Conservation (phyloP, 2,329 filamentous ascomycete species). For the Raffaelea ambrosiae region DNA sequence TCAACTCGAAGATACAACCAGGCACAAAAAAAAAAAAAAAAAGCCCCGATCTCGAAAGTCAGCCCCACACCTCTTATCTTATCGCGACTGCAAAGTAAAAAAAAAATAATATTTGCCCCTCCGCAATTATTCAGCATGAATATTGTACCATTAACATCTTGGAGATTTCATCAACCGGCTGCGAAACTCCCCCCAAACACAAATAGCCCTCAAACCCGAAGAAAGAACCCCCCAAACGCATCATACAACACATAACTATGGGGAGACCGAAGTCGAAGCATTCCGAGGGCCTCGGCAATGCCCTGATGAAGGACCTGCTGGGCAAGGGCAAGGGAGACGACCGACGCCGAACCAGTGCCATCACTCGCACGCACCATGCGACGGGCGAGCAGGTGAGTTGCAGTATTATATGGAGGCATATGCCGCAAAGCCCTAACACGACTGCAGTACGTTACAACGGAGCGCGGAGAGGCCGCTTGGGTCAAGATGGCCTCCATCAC, state of each 20-base stretch:
- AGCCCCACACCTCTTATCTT: too few species aligned
- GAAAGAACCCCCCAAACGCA: neutral
- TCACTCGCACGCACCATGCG: constrained; percentile 63
- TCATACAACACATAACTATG: constrained; percentile 29
- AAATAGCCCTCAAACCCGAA: neutral
- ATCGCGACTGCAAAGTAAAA: too few species aligned
- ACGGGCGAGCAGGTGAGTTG: constrained; percentile 62
- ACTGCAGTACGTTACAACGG: constrained; percentile 75
- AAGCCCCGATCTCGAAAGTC: too few species aligned
- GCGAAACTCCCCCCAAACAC: too few species aligned
- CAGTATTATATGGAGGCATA: neutral
- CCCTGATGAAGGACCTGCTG: constrained; percentile 98
- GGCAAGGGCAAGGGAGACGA: constrained; percentile 83
- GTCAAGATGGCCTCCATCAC: constrained; percentile 99
- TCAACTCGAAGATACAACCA: too few species aligned
- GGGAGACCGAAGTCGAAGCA: constrained; percentile 84
- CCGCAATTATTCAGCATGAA: too few species aligned
- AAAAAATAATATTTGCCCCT: too few species aligned
- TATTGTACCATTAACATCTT: too few species aligned
- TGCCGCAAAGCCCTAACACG: too few species aligned
- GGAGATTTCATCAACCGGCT: too few species aligned
- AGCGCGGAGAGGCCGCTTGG: constrained; percentile 85
- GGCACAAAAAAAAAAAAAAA: too few species aligned
- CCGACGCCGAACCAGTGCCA: constrained; percentile 58
- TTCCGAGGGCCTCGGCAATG: constrained; percentile 87